Evolutionary conservation across 2,329 filamentous ascomycete genomes (phyloP), one percentile per base, ranked within the genome.

Genomic region (Cytospora chrysosperma): DNA sequence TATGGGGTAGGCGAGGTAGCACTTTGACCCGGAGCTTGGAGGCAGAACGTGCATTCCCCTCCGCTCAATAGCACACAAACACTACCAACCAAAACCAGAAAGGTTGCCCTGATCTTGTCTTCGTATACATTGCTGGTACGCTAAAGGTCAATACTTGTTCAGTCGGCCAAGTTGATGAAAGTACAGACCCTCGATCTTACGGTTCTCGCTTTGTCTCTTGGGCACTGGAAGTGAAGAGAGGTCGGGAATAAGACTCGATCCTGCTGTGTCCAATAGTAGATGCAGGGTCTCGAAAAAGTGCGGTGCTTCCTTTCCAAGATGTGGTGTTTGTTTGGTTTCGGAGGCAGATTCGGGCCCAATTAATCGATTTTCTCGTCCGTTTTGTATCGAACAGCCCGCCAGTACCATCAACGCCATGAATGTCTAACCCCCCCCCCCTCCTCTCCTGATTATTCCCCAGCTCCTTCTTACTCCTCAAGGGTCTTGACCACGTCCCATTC

Each of bases 401-500:
- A 56, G 37, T 56, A 40, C 24, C 51, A 52, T 49, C 21, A 64
- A 64, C 62, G 62, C 62, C 62, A 55, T 61, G 62, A 64, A 57
- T 40, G 56, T 59, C 54, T 57, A 21, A 28, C 32, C 43, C 43
- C 34, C 30, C 10, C 34, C 15, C 21, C 37, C 30, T 24, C 49
- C 30, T 40, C 34, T 53, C 53, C 52, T 40, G 19, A 37, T 26
- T 24, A 17, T 27, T 21, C 7, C 37, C 62, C 21, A 12, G n/a
- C 32, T 58, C 43, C 43, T 24, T 13, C 43, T 72, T 82, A 96
- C 79, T 96, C 92, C 76, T 97, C 94, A 75, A 99, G 93, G 65
- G 92, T 93, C 85, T 97, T 97, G 69, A 98, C 92, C 72, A 91
- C 92, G 78, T 98, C 93, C 95, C 95, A 99, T 74, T 96, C 92